Percentiles rank a stretch among this genome's conserved stretches.
Conservation (phyloP, 805 yeast genomes). For the Dipodascopsis uninucleata region DNA sequence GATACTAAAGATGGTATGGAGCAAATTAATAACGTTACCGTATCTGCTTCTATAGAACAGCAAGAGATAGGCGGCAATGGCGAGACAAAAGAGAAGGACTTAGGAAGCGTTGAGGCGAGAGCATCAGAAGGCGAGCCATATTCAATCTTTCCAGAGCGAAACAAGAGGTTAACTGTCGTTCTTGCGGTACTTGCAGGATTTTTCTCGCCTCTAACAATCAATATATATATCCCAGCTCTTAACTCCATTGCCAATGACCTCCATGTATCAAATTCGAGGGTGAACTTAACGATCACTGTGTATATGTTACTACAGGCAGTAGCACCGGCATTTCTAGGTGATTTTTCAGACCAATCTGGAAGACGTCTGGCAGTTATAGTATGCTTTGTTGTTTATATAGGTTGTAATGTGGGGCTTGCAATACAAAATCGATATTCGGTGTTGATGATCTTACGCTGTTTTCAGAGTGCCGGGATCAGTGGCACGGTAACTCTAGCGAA, state of each 20-base stretch:
- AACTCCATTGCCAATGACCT: slow-evolving; percentile 55
- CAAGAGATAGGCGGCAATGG: too few relatives aligned
- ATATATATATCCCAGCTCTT: slow-evolving; percentile 80
- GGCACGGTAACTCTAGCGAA: slow-evolving; percentile 67
- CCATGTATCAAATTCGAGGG: slow-evolving; percentile 50
- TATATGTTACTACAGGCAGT: slow-evolving; percentile 45
- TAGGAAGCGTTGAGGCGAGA: too few relatives aligned
- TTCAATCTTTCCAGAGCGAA: slow-evolving; percentile 8
- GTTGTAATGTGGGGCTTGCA: slow-evolving; percentile 66
- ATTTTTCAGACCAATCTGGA: slow-evolving; percentile 66
- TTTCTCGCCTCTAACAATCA: slow-evolving; percentile 67
- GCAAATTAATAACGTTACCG: too few relatives aligned
- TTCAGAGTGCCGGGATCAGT: slow-evolving; percentile 72
- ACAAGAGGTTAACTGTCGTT: slow-evolving; percentile 36
- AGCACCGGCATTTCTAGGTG: slow-evolving; percentile 45
- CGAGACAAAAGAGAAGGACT: too few relatives aligned
- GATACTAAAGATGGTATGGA: too few relatives aligned
- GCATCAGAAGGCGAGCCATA: too few relatives aligned
- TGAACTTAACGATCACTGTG: slow-evolving; percentile 69
- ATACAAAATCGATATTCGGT: slow-evolving; percentile 54
- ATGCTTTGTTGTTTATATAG: slow-evolving; percentile 55
- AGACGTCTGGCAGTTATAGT: slow-evolving; percentile 62
- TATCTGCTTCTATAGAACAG: too few relatives aligned
- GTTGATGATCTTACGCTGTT: slow-evolving; percentile 59
- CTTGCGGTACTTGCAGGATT: slow-evolving; percentile 49